Evolutionary conservation across 1,284 basidiomycete genomes (phyloP), one percentile per base, ranked within the genome.

Genomic region (Puccinia hordei): DNA sequence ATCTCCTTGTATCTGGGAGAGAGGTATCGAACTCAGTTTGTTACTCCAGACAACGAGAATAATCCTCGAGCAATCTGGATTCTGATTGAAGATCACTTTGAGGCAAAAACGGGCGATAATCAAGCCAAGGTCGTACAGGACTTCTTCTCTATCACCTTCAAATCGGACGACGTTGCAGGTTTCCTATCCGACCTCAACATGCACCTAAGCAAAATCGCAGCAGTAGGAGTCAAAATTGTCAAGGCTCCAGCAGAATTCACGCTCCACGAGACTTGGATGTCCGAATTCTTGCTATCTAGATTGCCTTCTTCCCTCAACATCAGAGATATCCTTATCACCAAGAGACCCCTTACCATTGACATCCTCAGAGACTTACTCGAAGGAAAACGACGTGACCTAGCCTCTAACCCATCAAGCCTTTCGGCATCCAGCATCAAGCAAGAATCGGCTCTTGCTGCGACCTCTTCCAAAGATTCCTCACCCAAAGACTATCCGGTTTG

Each of bases 121-220:
- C 65, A 66, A 44, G 35, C 38, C 9, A 66, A 66, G n/a, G 38
- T 66, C 65, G 35, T 35, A 15, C 38, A 44, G 10, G 38, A 66
- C 4, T 66, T 19, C n/a, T 24, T 46, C 2, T 13, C 5, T 1
- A 19, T 66, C 15, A 30, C 8, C 15, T 61, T 33, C 57, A 30
- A 41, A 41, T 12, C 9, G 12, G n/a, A 9, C 4, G 57, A 61
- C 27, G 27, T 61, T 12, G 10, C 4, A 15, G 38, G 22, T 1
- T 66, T 66, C 24, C 15, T 65, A 4, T 6, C 22, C 8, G 61
- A 65, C n/a, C 30, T 65, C 2, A 27, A 65, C 33, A 19, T 6
- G 13, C n/a, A 22, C 3, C 30, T 65, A 6, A n/a, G 35, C 35
- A 24, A 19, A 5, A 35, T 65, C 5, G 61, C 30, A 0, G 33